Base-by-base conservation (phyloP, 371 early-diverging fungal genomes). In the Coemansia sp. region DNA sequence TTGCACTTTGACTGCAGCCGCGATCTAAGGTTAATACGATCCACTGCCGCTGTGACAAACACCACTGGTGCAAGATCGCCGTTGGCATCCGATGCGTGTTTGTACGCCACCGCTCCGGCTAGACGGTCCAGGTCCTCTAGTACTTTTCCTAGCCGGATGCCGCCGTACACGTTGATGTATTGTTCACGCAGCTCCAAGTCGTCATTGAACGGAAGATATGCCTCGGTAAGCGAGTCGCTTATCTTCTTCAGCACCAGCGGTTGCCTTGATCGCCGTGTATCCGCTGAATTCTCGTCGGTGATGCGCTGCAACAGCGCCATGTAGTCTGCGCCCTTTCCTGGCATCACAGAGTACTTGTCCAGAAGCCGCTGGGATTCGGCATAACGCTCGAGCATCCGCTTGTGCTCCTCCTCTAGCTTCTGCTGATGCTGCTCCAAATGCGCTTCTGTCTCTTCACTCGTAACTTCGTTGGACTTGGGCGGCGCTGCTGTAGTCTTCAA, bases 1-100 rank as follows among this genome's bases (percentile, higher is more conserved):
- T 95, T 91, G 42, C 80, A 59, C 63, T 89, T 84, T 8, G 84
- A 77, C 5, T 86, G 84, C 34, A 92, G 82, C 6, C 82, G 83
- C 37, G 85, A 69, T 50, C 90, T 78, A 59, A 97, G 72, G 53
- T 95, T 95, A 47, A 97, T 86, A 14, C 97, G 84, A 79, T 97
- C 96, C 4, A 97, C 90, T 6, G 91, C 86, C 0, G 97, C 97
- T 8, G 92, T 94, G 14, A 95, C 95, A 63, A 95, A 87, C 2
- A 88, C 88, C 59, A 90, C 67, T 5, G 90, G 88, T 0, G 87
- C 80, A 16, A 82, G 78, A 24, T 85, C 82, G n/a, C 77, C 81
- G 31, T 81, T 76, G 7, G 81, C 84, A 65, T 89, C 92, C 39
- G 88, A 84, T 61, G 87, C 84, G 64, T 95, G 92, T 67, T 86